Base-by-base conservation (phyloP, 176 grass and related monocot species). In the Zoysia japonica region DNA sequence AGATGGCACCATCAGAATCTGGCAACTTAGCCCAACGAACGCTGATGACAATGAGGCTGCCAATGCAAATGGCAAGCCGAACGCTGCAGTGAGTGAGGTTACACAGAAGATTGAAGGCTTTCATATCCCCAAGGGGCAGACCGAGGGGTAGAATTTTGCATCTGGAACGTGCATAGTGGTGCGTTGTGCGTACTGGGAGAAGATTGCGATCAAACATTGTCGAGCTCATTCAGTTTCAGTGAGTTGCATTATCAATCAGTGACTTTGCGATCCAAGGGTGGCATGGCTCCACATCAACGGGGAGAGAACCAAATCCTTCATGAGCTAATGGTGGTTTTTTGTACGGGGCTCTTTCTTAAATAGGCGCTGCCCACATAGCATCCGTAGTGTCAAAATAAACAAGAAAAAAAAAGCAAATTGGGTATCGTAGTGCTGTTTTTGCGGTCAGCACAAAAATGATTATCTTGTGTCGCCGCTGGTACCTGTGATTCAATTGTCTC, bases 1-100 rank as follows among this genome's bases (percentile, higher is more conserved):
- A 79, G 96, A 99, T 37, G 96, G 96, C 47, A 99, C 96, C 47
- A 91, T 99, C 62, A 83, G 96, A 47, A 96, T 99, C 77, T 99
- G 96, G 96, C 92, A 94, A 43, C 60, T 89, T 74, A 86, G 76
- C 69, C 84, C 88, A 2, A 65, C 85, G 13, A 85, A 81, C 19
- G 41, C 84, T 66, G 92, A 99, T 48, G 92, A 94, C 38, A 77
- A 69, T 4, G 92, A 92, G 65, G 71, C 52, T 7, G 39, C 59
- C 51, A 84, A 35, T 64, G 13, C 77, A 56, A 83, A 91, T 51
- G 92, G 88, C 9, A 95, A 95, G 80, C 28, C 86, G 1, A 83
- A 87, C 50, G 78, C 83, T 16, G 94, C 54, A 16, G 86, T 87
- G 28, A 88, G 87, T 16, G 96, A 99, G 3, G 87, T 93, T 61